Evolutionary conservation across 106 monocot species (phyloP).

Genomic region (Iris macrosiphon): DNA sequence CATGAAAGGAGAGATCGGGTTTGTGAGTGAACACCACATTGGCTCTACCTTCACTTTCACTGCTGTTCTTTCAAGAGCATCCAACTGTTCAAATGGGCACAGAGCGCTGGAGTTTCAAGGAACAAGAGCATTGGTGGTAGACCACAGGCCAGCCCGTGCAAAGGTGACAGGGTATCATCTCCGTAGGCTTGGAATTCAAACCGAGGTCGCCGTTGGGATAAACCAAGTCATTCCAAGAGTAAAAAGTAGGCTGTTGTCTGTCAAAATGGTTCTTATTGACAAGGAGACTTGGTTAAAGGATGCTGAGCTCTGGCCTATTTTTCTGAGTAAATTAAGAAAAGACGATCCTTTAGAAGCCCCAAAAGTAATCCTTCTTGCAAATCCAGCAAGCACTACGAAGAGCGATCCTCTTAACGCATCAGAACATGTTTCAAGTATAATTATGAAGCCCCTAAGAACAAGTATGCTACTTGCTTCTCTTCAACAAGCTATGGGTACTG

Average conservation of each 20-base stretch:
- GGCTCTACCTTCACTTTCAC: slow-evolving; percentile 96
- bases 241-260: slow-evolving; percentile 5
- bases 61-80: slow-evolving; percentile 43
- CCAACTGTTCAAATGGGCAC: slow-evolving; percentile 27
- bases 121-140: slow-evolving; percentile 75
- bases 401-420: slow-evolving; percentile 19
- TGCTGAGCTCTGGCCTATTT: slow-evolving; percentile 34
- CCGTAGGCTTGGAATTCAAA: slow-evolving; percentile 61
- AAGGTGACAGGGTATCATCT: slow-evolving; percentile 83
- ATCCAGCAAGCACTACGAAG: slow-evolving; percentile 47
- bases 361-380: slow-evolving; percentile 78
- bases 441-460: slow-evolving; percentile 86
- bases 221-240: slow-evolving; percentile 37
- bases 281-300: slow-evolving; percentile 59
- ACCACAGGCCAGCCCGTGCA: slow-evolving; percentile 67
- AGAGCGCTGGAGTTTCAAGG: slow-evolving; percentile 63
- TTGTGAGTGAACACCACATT: slow-evolving; percentile 68
- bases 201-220: slow-evolving; percentile 28
- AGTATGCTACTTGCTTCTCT: slow-evolving; percentile 72
- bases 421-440: slow-evolving; percentile 37
- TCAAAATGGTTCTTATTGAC: slow-evolving; percentile 73
- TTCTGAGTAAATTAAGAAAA: slow-evolving; percentile 28
- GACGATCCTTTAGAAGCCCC: slow-evolving; percentile 21
- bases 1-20: slow-evolving; percentile 98
- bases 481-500: slow-evolving; percentile 56